These are phyloP conservation scores for Syzygium syzygioides DNA, from an alignment of 441 rosid species.

Conservation along the genomic window DNA sequence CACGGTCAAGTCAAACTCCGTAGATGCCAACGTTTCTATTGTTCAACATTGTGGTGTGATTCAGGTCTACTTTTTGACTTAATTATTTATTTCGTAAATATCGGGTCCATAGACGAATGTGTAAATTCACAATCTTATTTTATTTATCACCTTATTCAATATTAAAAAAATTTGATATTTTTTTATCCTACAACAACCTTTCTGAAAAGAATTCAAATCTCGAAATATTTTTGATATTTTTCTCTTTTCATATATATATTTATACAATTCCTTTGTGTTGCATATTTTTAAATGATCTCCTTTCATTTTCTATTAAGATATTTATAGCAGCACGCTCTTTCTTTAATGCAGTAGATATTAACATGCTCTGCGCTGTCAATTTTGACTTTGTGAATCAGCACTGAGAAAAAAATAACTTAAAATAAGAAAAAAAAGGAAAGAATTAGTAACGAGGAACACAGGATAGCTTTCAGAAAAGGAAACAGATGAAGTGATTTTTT, in stretches of 20 bases:
- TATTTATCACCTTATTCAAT: not conserved
- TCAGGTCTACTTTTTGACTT: not conserved
- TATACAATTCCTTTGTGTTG: not conserved
- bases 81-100: not conserved
- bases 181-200: not conserved
- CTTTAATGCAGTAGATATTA: not conserved
- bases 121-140: not conserved
- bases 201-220: not conserved
- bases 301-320: not conserved
- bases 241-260: not conserved
- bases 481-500: not conserved
- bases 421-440: not conserved
- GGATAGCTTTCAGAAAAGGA: not conserved
- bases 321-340: not conserved
- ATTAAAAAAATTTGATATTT: not conserved
- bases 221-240: not conserved
- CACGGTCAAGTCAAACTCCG: not conserved
- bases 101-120: not conserved
- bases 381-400: not conserved
- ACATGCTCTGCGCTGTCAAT: not conserved
- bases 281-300: not conserved
- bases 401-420: not conserved
- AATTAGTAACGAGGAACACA: not conserved
- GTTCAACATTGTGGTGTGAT: not conserved
- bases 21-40: not conserved